Evolutionary conservation across 2,329 filamentous ascomycete genomes (phyloP).

Genomic region (Pseudogymnoascus sp.): DNA sequence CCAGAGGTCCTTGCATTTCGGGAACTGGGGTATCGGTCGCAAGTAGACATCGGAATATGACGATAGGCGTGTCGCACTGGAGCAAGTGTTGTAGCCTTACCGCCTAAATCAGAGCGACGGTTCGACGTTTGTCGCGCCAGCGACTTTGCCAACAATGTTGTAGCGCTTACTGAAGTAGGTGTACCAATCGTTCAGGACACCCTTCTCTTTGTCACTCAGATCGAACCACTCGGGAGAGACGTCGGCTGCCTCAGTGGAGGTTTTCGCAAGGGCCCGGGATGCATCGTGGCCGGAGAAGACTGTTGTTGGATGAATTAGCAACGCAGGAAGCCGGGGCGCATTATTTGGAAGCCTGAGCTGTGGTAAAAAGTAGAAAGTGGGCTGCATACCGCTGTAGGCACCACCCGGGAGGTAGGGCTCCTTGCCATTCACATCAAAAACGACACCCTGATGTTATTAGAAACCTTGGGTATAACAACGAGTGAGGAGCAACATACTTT

Average conservation of each 20-base stretch:
- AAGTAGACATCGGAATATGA: background rate
- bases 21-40: background rate
- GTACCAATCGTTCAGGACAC: slow-evolving; percentile 80
- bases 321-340: background rate
- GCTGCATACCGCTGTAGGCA: slow-evolving; percentile 67
- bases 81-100: background rate
- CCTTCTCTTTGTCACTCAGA: slow-evolving; percentile 75
- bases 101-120: background rate
- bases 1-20: background rate
- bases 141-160: slow-evolving; percentile 69
- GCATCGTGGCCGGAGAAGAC: slow-evolving; percentile 95
- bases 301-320: slow-evolving; percentile 31
- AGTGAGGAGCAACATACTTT: slow-evolving; percentile 39
- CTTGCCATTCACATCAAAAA: slow-evolving; percentile 92
- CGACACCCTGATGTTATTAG: slow-evolving; percentile 55
- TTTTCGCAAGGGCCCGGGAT: slow-evolving; percentile 80
- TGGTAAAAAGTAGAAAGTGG: background rate
- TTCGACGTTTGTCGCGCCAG: slow-evolving; percentile 49
- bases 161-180: slow-evolving; percentile 97
- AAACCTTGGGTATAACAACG: slow-evolving; percentile 6
- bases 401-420: slow-evolving; percentile 74
- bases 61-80: background rate
- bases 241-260: slow-evolving; percentile 78
- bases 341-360: background rate
- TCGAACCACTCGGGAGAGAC: slow-evolving; percentile 75